Percentiles rank a stretch among this genome's conserved stretches.
phyloP scores from a whole-genome alignment of 2,329 filamentous ascomycete genomes.

The Exophiala lecanii-corni region DNA sequence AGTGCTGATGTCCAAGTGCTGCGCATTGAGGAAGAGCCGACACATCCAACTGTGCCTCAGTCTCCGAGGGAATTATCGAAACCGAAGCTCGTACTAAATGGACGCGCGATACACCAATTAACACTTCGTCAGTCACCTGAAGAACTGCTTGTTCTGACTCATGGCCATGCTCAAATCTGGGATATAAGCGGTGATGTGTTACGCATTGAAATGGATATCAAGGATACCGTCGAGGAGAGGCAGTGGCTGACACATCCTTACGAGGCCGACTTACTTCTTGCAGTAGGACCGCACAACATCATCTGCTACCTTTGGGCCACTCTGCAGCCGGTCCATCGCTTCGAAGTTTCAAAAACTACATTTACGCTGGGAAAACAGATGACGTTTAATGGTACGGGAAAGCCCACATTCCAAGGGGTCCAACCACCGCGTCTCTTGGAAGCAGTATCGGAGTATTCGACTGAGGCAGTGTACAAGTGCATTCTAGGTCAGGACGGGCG shows the following conservation, averaged over 20 bases:
- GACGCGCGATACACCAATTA: constrained; percentile 10
- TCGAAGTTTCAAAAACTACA: too few species aligned
- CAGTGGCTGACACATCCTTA: constrained; percentile 7
- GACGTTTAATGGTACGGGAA: too few species aligned
- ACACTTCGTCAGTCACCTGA: constrained; percentile 4
- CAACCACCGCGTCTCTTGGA: too few species aligned
- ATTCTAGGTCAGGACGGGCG: too few species aligned
- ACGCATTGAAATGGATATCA: not conserved
- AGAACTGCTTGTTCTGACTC: constrained; percentile 9
- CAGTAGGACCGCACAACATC: constrained; percentile 8
- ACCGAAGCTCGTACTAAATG: constrained; percentile 4
- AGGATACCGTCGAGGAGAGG: not conserved
- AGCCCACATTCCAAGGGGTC: too few species aligned
- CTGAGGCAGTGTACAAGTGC: too few species aligned
- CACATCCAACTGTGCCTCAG: too few species aligned
- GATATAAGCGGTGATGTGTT: constrained; percentile 2
- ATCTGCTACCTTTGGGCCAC: too few species aligned
- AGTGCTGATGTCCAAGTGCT: constrained; percentile 6
- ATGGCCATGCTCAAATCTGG: constrained; percentile 9
- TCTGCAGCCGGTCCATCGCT: too few species aligned
- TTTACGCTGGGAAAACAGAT: too few species aligned
- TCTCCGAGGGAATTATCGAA: not conserved
- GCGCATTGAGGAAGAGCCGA: too few species aligned
- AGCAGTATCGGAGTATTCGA: too few species aligned
- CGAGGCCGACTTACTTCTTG: constrained; percentile 6